Evolutionary conservation across 2,329 filamentous ascomycete genomes (phyloP).

Genomic region (Orbilia brochopaga): DNA sequence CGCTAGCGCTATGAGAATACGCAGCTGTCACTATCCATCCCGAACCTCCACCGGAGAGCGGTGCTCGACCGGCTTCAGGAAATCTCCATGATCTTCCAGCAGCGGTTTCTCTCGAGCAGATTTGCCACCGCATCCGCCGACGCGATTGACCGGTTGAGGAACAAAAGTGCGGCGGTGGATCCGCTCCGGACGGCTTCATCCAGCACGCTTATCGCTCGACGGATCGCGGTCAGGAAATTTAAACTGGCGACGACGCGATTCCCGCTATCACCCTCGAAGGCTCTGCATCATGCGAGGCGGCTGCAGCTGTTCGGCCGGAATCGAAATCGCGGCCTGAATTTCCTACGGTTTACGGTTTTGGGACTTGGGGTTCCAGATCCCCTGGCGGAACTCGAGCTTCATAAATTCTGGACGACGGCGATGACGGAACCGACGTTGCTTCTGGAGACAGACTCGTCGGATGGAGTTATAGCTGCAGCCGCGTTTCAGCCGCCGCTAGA

Average conservation of each 20-base stretch:
- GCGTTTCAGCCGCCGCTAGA: not conserved
- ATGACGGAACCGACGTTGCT: constrained; percentile 5
- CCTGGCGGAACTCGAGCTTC: constrained; percentile 20
- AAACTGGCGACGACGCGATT: constrained; percentile 37
- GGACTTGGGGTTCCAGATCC: constrained; percentile 22
- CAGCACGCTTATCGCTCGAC: constrained; percentile 24
- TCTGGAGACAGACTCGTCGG: constrained; percentile 1
- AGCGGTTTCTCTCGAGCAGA: constrained; percentile 42
- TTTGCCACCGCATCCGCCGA: constrained; percentile 12
- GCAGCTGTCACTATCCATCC: constrained; percentile 37
- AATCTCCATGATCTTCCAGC: constrained; percentile 38
- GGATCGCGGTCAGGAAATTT: constrained; percentile 40
- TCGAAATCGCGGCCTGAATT: constrained; percentile 33
- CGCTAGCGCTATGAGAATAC: constrained; percentile 32
- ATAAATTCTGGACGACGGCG: constrained; percentile 4
- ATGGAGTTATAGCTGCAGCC: constrained; percentile 13
- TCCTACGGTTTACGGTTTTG: constrained; percentile 27
- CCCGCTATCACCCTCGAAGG: constrained; percentile 36
- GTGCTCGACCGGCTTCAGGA: constrained; percentile 35
- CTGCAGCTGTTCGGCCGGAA: constrained; percentile 47
- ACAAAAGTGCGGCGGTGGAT: constrained; percentile 6
- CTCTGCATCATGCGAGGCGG: constrained; percentile 38
- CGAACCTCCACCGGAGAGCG: constrained; percentile 26
- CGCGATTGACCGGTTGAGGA: constrained; percentile 7
- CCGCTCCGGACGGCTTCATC: constrained; percentile 16